Conservation (phyloP, 352 stramenopile genomes). For the Globisporangium solare region DNA sequence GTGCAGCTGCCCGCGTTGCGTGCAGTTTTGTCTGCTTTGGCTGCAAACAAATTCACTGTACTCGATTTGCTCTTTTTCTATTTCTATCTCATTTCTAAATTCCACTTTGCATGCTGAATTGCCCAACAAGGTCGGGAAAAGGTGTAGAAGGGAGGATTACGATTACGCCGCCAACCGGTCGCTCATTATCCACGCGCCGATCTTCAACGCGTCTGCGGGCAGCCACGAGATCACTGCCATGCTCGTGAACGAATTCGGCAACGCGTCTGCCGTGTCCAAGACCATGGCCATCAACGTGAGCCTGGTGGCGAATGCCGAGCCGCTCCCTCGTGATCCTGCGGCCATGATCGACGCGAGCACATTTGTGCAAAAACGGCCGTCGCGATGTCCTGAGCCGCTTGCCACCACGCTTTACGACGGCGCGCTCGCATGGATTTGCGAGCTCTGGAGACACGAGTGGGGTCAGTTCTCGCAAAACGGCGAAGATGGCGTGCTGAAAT, state of each 20-base stretch:
- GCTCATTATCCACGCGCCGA: slow-evolving; percentile 26
- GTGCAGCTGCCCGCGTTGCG: too few relatives aligned
- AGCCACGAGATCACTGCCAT: slow-evolving; percentile 31
- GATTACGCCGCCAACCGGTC: slow-evolving; percentile 8
- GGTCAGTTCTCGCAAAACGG: slow-evolving; percentile 64
- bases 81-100: too few relatives aligned
- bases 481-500: slow-evolving; percentile 55
- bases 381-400: slow-evolving; percentile 16
- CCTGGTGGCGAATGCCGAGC: neutral
- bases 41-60: too few relatives aligned
- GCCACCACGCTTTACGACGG: neutral
- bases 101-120: too few relatives aligned
- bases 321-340: slow-evolving; percentile 7
- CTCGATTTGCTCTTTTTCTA: too few relatives aligned
- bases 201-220: slow-evolving; percentile 26
- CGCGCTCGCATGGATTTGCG: slow-evolving; percentile 40
- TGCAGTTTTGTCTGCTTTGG: too few relatives aligned
- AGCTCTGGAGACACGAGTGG: slow-evolving; percentile 63
- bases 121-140: too few relatives aligned
- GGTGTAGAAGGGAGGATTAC: slow-evolving; percentile 3
- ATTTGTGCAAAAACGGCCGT: slow-evolving; percentile 22
- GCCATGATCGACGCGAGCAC: slow-evolving; percentile 17
- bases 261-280: slow-evolving; percentile 21
- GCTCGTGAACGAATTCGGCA: slow-evolving; percentile 45
- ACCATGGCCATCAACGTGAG: slow-evolving; percentile 19